Evolutionary conservation across 2,329 filamentous ascomycete genomes (phyloP), one percentile per base, ranked within the genome.

Genomic region (Aspergillus sp.): DNA sequence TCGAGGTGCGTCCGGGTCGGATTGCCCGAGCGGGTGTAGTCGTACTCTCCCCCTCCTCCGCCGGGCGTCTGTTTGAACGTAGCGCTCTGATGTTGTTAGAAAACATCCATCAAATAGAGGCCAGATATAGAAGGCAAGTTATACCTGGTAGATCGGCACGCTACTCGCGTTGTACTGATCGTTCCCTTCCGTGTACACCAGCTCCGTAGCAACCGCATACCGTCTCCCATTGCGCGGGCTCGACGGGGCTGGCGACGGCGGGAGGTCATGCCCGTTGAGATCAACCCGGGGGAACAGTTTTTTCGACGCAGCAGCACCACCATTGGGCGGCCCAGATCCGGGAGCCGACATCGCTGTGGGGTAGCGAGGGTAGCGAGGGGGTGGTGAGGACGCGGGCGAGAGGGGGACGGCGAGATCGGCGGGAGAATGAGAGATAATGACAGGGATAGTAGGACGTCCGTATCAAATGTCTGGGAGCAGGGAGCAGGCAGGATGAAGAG

Each of bases 131-230:
- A n/a, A n/a, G n/a, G n/a, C n/a, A n/a, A n/a, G n/a, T n/a, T n/a
- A n/a, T n/a, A 76, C 73, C 67, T 94, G 91, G 63, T 98, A 98
- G 55, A 98, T 96, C 33, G 91, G 91, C 50, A 93, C 81, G 61
- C 88, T 96, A 49, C 86, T 94, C 36, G 91, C 77, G 55, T 93
- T 93, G 69, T 96, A 95, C 67, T 98, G 91, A 62, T 98, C 91
- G 63, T 81, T 91, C 58, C 82, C 79, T 51, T 98, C 91, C 32
- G 89, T 96, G 61, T 89, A 96, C 39, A 98, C 91, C 42, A 98
- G 70, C 65, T 98, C 91, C 4, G 91, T 98, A 36, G 89, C 89
- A 40, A 98, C 75, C 28, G 88, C 86, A 64, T 96, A 98, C 47
- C 86, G 84, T 45, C 82, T 78, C 42, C 86, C 86, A 55, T 80